Percentiles rank a stretch among this genome's conserved stretches.
These are phyloP conservation scores for Pseudogymnoascus sp. DNA, from an alignment of 2,329 filamentous ascomycete genomes.

Conservation along the genomic window DNA sequence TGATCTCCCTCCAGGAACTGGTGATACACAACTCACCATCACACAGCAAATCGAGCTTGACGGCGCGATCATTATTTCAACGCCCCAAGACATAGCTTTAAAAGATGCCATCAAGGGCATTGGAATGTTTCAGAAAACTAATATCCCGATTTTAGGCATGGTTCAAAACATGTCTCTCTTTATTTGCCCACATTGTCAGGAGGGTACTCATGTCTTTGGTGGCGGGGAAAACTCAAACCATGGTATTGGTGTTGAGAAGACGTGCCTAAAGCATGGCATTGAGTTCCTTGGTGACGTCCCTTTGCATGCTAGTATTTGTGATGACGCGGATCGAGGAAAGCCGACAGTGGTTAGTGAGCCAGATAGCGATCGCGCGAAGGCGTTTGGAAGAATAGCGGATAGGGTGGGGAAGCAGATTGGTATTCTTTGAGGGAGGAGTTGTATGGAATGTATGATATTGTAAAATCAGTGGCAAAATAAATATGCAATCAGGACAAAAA, in stretches of 20 bases:
- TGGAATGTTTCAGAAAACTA: conserved; percentile 82
- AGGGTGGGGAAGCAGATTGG: conserved; percentile 32
- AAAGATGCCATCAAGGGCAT: conserved; percentile 89
- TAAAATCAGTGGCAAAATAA: background rate
- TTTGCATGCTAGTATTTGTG: conserved; percentile 75
- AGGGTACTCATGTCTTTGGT: conserved; percentile 70
- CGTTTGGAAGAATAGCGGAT: conserved; percentile 64
- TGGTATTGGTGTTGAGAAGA: conserved; percentile 49
- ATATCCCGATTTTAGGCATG: conserved; percentile 73
- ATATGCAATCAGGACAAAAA: background rate
- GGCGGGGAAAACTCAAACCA: conserved; percentile 30
- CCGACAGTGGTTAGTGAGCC: conserved; percentile 88
- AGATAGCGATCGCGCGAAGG: conserved; percentile 58
- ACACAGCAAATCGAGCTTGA: conserved; percentile 88
- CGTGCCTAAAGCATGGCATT: conserved; percentile 65
- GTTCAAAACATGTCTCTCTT: conserved; percentile 91
- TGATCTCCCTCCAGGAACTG: conserved; percentile 88
- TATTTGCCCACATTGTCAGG: conserved; percentile 66
- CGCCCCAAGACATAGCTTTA: conserved; percentile 85
- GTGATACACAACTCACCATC: conserved; percentile 93
- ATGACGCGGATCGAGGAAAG: conserved; percentile 77
- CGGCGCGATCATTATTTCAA: conserved; percentile 80
- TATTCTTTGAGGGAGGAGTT: conserved; percentile 14
- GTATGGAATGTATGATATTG: background rate
- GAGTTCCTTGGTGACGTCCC: conserved; percentile 84